Percentiles rank a stretch among this genome's conserved stretches.
Conservation (phyloP, 345 rosid genomes). For the Theobroma cacao region DNA sequence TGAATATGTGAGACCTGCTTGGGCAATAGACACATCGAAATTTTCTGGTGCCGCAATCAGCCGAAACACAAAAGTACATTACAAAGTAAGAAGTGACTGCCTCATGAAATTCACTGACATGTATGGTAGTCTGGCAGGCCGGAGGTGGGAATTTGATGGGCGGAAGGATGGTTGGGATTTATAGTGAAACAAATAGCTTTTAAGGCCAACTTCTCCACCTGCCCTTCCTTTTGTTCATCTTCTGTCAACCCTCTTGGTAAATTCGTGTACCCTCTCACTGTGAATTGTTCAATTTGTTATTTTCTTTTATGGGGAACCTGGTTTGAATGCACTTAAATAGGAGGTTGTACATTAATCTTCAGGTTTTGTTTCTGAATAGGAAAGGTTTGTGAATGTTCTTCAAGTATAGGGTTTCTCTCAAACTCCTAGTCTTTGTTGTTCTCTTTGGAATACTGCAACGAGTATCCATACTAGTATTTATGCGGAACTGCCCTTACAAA, state of each 20-base stretch:
- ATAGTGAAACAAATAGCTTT: constrained; percentile 30
- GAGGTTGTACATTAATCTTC: constrained; percentile 10
- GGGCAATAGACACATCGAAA: constrained; percentile 88
- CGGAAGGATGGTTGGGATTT: constrained; percentile 92
- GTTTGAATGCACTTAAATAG: neutral
- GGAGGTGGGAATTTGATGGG: constrained; percentile 59
- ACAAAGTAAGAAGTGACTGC: constrained; percentile 68
- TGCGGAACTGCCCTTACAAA: no score
- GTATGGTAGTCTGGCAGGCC: constrained; percentile 61
- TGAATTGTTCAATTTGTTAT: neutral
- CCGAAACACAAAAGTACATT: constrained; percentile 70
- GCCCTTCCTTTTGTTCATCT: neutral
- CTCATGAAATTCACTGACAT: constrained; percentile 54
- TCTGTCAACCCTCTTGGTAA: neutral
- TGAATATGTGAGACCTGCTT: constrained; percentile 82
- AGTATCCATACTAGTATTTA: neutral
- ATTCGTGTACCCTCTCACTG: neutral
- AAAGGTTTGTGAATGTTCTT: neutral
- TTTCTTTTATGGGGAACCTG: neutral
- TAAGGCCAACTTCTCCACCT: neutral
- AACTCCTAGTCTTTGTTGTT: neutral
- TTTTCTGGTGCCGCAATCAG: constrained; percentile 83
- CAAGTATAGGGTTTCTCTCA: neutral
- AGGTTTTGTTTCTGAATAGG: neutral
- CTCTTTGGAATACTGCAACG: neutral